A percentile compares a stretch with the other conserved stretches of the same genome.
These are phyloP conservation scores for Zymoseptoria crescenta DNA, from an alignment of 2,329 filamentous ascomycete species.

Conservation along the genomic window DNA sequence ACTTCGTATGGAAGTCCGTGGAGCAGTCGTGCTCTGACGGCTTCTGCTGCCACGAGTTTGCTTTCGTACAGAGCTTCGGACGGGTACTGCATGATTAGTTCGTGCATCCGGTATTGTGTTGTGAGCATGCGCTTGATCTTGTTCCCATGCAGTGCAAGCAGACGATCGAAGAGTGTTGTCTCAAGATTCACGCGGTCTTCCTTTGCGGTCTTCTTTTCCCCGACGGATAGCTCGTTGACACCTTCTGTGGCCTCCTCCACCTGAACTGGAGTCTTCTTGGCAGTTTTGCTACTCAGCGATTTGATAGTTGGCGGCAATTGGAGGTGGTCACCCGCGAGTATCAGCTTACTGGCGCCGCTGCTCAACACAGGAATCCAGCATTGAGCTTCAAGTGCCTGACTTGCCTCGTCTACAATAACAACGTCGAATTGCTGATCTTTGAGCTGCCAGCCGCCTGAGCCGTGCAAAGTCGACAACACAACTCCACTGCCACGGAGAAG, in stretches of 20 bases:
- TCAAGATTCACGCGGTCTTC: conserved; percentile 52
- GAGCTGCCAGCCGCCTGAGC: conserved; percentile 77
- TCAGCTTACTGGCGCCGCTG: conserved; percentile 63
- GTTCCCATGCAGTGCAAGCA: conserved; percentile 72
- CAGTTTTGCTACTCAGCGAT: conserved; percentile 48
- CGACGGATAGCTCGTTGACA: conserved; percentile 2
- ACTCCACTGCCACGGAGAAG: conserved; percentile 73
- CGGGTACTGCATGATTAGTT: conserved; percentile 89
- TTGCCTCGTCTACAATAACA: conserved; percentile 92
- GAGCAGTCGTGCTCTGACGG: conserved; percentile 67
- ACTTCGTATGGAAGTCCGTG: conserved; percentile 72
- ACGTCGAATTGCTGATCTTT: conserved; percentile 79
- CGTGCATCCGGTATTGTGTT: conserved; percentile 97
- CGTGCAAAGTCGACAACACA: conserved; percentile 86
- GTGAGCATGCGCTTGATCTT: conserved; percentile 90
- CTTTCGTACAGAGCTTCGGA: conserved; percentile 81
- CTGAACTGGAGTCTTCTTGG: conserved; percentile 25
- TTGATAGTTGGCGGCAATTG: conserved; percentile 95
- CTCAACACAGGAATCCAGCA: conserved; percentile 83
- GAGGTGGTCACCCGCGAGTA: conserved; percentile 88
- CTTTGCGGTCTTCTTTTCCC: conserved; percentile 27
- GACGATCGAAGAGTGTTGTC: conserved; percentile 84
- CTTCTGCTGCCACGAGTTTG: conserved; percentile 70
- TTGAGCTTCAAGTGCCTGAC: conserved; percentile 90
- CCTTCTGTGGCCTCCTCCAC: conserved; percentile 7